phyloP scores from a whole-genome alignment of 2,329 filamentous ascomycete species.

The Aspergillus sp. region DNA sequence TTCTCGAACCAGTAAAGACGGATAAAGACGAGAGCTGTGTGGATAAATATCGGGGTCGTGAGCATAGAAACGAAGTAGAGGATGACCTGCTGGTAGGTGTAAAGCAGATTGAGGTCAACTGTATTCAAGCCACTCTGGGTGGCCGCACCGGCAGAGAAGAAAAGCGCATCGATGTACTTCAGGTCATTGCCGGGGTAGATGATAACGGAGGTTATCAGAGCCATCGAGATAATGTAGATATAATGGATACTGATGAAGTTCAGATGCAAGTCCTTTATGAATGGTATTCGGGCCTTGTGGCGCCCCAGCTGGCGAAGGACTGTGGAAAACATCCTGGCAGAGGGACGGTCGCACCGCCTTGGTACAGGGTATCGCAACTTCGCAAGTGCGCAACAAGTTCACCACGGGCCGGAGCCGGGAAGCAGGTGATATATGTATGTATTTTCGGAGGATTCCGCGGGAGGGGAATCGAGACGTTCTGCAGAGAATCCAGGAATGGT shows the following conservation, averaged over 20 bases:
- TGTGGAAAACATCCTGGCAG: slow-evolving; percentile 30
- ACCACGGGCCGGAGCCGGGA: neutral
- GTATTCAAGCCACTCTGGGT: slow-evolving; percentile 95
- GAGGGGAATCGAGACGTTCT: neutral
- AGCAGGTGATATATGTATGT: slow-evolving; percentile 7
- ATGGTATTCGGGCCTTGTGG: slow-evolving; percentile 37
- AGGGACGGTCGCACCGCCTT: slow-evolving; percentile 13
- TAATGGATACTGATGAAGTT: slow-evolving; percentile 56
- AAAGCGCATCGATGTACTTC: slow-evolving; percentile 80
- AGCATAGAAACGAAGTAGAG: slow-evolving; percentile 71
- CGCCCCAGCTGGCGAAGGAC: slow-evolving; percentile 19
- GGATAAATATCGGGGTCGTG: slow-evolving; percentile 80
- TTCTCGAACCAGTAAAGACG: slow-evolving; percentile 98
- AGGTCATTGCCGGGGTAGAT: slow-evolving; percentile 67
- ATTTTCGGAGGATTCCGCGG: slow-evolving; percentile 2
- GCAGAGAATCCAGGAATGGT: slow-evolving; percentile 7
- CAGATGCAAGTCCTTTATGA: slow-evolving; percentile 37
- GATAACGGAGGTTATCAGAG: slow-evolving; percentile 73
- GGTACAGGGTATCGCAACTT: neutral
- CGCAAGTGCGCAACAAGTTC: no score
- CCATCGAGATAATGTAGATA: slow-evolving; percentile 74
- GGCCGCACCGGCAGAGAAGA: slow-evolving; percentile 80
- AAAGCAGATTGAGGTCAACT: slow-evolving; percentile 62
- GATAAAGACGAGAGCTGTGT: slow-evolving; percentile 84
- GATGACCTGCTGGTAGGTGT: slow-evolving; percentile 71